These are phyloP conservation scores for Hypoxylon sp. DNA, from an alignment of 2,329 filamentous ascomycete species.

Conservation along the genomic window DNA sequence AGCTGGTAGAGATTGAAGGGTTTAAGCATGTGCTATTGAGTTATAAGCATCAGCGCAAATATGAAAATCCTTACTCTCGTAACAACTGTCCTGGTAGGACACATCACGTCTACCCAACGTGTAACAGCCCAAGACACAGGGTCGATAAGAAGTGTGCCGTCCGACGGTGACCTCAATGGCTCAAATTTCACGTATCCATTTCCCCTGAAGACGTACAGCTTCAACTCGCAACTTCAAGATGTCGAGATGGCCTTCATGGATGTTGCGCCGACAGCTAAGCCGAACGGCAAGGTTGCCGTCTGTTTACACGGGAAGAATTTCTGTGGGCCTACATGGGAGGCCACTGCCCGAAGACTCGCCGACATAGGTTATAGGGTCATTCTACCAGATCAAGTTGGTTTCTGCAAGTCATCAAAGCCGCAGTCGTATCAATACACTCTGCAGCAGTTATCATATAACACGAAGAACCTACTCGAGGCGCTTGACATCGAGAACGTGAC, in stretches of 20 bases:
- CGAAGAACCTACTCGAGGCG: constrained; percentile 61
- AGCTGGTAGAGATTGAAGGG: background rate
- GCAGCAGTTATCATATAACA: constrained; percentile 67
- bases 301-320: constrained; percentile 71
- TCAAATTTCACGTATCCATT: constrained; percentile 69
- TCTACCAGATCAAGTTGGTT: constrained; percentile 68
- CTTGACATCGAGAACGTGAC: constrained; percentile 61
- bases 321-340: constrained; percentile 67
- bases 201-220: constrained; percentile 64
- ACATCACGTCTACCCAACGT: constrained; percentile 26
- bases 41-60: background rate
- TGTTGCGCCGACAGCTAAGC: constrained; percentile 55
- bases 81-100: constrained; percentile 34
- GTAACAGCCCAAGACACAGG: constrained; percentile 39
- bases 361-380: constrained; percentile 66
- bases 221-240: constrained; percentile 63
- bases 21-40: background rate
- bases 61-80: constrained; percentile 45
- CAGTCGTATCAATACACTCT: constrained; percentile 66
- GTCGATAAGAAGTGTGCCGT: constrained; percentile 55
- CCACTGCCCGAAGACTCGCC: constrained; percentile 61
- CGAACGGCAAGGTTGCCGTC: constrained; percentile 61
- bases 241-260: constrained; percentile 72
- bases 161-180: constrained; percentile 62
- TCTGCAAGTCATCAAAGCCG: constrained; percentile 70